A percentile compares a stretch with the other conserved stretches of the same genome.
These are phyloP conservation scores for Bondarzewia mesenterica DNA, from an alignment of 1,284 basidiomycete genomes.

Conservation along the genomic window DNA sequence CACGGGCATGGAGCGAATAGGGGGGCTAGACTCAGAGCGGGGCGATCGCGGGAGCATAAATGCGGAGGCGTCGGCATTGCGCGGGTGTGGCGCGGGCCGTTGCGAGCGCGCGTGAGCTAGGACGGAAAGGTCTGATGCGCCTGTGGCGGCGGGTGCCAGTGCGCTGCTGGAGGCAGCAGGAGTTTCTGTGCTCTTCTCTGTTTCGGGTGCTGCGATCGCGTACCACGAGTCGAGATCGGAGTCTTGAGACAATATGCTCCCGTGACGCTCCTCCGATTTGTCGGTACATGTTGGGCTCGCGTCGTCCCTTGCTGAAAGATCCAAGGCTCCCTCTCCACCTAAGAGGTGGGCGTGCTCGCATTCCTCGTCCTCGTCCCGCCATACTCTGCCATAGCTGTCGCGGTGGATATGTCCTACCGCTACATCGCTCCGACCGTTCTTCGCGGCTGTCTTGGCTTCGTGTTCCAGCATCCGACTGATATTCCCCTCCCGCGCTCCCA, in stretches of 20 bases:
- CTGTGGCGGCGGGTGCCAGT: background rate
- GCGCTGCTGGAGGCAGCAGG: conserved; percentile 20
- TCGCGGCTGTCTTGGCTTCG: background rate
- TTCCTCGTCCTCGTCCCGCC: conserved; percentile 64
- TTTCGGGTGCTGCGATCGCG: conserved; percentile 29
- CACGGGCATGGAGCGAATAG: conserved; percentile 10
- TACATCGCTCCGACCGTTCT: background rate
- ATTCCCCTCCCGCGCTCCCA: conserved; percentile 47
- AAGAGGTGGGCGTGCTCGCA: conserved; percentile 59
- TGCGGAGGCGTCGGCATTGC: conserved; percentile 27
- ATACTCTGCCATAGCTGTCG: conserved; percentile 53
- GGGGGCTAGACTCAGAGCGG: conserved; percentile 9
- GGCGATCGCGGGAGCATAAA: conserved; percentile 18
- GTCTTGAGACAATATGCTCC: conserved; percentile 39
- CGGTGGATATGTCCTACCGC: conserved; percentile 47
- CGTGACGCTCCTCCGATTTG: conserved; percentile 29
- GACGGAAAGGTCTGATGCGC: conserved; percentile 1
- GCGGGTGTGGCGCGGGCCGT: conserved; percentile 31
- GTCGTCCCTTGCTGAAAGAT: background rate
- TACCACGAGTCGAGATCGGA: conserved; percentile 45
- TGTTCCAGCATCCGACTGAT: conserved; percentile 44
- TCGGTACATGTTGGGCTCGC: conserved; percentile 2
- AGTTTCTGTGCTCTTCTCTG: conserved; percentile 28
- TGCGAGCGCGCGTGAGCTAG: conserved; percentile 22
- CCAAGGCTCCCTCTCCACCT: conserved; percentile 15